A percentile compares a stretch with the other conserved stretches of the same genome.
phyloP scores from a whole-genome alignment of 2,329 filamentous ascomycete genomes.

The Monosporascus sp. region DNA sequence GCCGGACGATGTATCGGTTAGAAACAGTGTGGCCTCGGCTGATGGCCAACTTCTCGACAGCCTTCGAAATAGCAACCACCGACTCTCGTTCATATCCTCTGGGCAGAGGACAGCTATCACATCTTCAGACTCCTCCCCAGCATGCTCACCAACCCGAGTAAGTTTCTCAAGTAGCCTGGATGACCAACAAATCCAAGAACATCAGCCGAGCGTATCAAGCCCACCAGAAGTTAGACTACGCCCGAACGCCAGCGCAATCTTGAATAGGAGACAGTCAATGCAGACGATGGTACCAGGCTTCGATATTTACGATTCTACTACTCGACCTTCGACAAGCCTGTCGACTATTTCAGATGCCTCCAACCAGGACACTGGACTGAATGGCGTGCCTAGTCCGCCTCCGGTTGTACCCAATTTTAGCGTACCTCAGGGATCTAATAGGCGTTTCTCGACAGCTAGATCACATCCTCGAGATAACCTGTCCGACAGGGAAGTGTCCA shows the following conservation, averaged over 20 bases:
- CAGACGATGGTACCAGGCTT: constrained; percentile 40
- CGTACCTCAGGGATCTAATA: constrained; percentile 39
- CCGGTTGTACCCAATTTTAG: constrained; percentile 46
- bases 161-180: constrained; percentile 39
- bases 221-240: constrained; percentile 35
- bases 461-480: constrained; percentile 11
- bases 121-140: constrained; percentile 52
- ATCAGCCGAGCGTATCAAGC: constrained; percentile 13
- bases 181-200: constrained; percentile 22
- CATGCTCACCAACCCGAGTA: constrained; percentile 49
- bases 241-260: constrained; percentile 48
- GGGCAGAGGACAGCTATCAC: constrained; percentile 56
- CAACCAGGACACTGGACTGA: constrained; percentile 20
- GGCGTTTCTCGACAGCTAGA: constrained; percentile 39
- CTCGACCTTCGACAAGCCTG: constrained; percentile 21
- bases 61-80: constrained; percentile 44
- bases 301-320: constrained; percentile 28
- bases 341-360: constrained; percentile 2
- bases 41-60: constrained; percentile 54
- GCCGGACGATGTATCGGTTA: constrained; percentile 50
- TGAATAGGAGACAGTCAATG: constrained; percentile 46
- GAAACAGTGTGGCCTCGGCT: constrained; percentile 52
- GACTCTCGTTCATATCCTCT: constrained; percentile 55
- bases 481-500: constrained; percentile 17
- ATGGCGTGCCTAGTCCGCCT: constrained; percentile 9